A percentile compares a stretch with the other conserved stretches of the same genome.
These are phyloP conservation scores for Paratinospora sagittata DNA, from an alignment of 164 flowering plant genomes.

Conservation along the genomic window DNA sequence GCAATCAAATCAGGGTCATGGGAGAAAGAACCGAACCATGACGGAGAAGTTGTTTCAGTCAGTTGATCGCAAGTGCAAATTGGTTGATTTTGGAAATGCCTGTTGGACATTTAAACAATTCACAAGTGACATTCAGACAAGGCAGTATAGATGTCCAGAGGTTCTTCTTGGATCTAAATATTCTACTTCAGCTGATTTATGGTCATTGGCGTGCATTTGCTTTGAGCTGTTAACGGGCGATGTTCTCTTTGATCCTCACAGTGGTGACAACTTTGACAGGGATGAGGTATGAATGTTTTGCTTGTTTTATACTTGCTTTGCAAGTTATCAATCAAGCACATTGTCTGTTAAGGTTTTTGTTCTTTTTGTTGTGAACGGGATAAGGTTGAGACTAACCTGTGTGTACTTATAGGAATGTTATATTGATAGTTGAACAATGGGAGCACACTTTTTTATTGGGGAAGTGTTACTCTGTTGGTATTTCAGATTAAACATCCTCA, in stretches of 20 bases:
- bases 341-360: not conserved
- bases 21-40: constrained; percentile 54
- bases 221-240: constrained; percentile 94
- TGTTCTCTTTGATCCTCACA: constrained; percentile 91
- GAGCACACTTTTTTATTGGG: too few relatives aligned
- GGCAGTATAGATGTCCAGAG: constrained; percentile 69
- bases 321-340: not conserved
- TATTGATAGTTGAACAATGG: too few relatives aligned
- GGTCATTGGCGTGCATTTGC: constrained; percentile 95
- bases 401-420: too few relatives aligned
- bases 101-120: constrained; percentile 92
- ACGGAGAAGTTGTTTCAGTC: constrained; percentile 60
- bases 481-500: too few relatives aligned
- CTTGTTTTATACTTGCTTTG: not conserved
- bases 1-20: constrained; percentile 27
- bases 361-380: too few relatives aligned
- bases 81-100: constrained; percentile 95
- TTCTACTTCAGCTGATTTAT: constrained; percentile 82
- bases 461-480: too few relatives aligned
- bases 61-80: constrained; percentile 64
- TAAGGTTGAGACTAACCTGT: too few relatives aligned
- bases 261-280: constrained; percentile 79
- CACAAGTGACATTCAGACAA: constrained; percentile 82
- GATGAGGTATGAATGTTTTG: constrained; percentile 58
- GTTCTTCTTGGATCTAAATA: constrained; percentile 84